Conservation (phyloP, 495 filamentous ascomycete genomes). For the Podospora bellae-mahoneyi region DNA sequence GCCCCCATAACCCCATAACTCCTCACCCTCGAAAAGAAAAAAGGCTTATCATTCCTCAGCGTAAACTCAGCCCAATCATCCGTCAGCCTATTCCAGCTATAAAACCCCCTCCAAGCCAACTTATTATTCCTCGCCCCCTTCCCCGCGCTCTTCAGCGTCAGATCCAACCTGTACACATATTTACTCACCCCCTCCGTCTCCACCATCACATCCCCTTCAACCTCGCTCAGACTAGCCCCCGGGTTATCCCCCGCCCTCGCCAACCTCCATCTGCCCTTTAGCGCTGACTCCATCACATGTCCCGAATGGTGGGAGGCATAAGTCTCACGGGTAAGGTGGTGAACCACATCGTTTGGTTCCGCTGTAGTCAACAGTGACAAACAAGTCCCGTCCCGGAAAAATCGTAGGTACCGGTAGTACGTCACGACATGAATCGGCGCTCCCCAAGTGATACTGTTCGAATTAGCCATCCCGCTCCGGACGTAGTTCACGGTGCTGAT, state of each 20-base stretch:
- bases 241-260: conserved; percentile 27
- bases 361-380: conserved; percentile 73
- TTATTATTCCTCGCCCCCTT: conserved; percentile 69
- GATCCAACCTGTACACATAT: conserved; percentile 77
- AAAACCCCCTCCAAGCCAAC: conserved; percentile 83
- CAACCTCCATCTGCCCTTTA: conserved; percentile 42
- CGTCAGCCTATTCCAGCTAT: conserved; percentile 84
- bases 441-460: conserved; percentile 62
- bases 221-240: conserved; percentile 23
- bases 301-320: conserved; percentile 26
- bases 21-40: conserved; percentile 81
- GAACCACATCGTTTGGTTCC: conserved; percentile 82
- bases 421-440: conserved; percentile 93
- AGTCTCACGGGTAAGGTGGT: conserved; percentile 55
- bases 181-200: conserved; percentile 82
- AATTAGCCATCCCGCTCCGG: conserved; percentile 64
- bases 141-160: conserved; percentile 61
- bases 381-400: conserved; percentile 84
- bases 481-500: conserved; percentile 96
- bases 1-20: conserved; percentile 55
- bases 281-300: conserved; percentile 34
- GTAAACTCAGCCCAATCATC: conserved; percentile 88
- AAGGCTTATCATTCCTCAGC: conserved; percentile 78
- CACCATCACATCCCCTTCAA: conserved; percentile 69
- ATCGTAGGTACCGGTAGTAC: conserved; percentile 93